Evolutionary conservation across 805 yeast species (phyloP).

Genomic region (Candida nemodendra): DNA sequence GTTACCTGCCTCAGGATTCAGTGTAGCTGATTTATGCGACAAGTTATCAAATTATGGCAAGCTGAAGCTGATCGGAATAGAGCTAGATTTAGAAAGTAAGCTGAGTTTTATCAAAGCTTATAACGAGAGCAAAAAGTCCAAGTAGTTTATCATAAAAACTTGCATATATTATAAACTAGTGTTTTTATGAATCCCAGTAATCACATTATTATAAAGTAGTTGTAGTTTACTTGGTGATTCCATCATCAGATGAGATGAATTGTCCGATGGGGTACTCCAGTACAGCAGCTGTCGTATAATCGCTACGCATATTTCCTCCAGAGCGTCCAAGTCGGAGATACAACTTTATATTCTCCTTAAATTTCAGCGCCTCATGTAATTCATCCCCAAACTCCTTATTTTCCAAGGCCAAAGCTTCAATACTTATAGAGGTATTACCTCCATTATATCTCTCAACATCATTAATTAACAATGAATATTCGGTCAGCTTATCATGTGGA

Average conservation of each 20-base stretch:
- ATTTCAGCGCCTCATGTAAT: conserved; percentile 33
- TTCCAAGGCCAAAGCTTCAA: conserved; percentile 34
- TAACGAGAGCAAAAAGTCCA: conserved; percentile 1
- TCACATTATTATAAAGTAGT: too few relatives aligned
- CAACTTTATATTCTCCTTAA: conserved; percentile 36
- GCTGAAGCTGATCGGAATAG: conserved; percentile 46
- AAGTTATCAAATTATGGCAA: conserved; percentile 45
- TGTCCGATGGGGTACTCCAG: conserved; percentile 60
- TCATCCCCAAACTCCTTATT: conserved; percentile 31
- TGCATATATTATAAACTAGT: conserved; percentile 3
- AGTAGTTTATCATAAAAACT: not conserved
- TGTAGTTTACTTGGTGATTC: conserved; percentile 13
- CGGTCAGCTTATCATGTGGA: conserved; percentile 37
- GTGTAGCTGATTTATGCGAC: conserved; percentile 20
- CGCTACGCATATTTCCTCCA: conserved; percentile 41
- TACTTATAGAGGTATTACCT: conserved; percentile 40
- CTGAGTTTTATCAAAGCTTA: conserved; percentile 36
- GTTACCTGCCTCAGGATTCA: conserved; percentile 5
- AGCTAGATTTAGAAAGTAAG: conserved; percentile 44
- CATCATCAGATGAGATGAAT: conserved; percentile 29
- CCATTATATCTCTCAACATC: conserved; percentile 79
- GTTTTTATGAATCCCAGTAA: too few relatives aligned
- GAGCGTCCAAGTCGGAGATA: conserved; percentile 56
- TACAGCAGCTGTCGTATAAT: conserved; percentile 63
- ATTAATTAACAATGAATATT: conserved; percentile 67